Base-by-base conservation (phyloP, 306 rosid species). In the Leucaena leucocephala region DNA sequence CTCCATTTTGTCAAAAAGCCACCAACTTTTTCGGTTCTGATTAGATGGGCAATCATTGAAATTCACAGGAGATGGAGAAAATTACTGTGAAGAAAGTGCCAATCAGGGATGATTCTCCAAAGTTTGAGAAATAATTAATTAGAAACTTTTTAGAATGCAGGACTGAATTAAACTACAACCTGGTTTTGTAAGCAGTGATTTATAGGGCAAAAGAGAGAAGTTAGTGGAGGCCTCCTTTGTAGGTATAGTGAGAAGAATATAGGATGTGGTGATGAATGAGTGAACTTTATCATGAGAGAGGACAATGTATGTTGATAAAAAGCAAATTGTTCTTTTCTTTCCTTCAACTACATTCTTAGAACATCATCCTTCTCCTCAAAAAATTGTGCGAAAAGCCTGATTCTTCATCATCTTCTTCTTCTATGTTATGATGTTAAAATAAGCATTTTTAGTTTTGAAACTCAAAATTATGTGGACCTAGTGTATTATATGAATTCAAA, bases 261-360 rank as follows among this genome's bases (percentile, higher is more conserved):
- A 69, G 71, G 65, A 64, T 21, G 54, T 27, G 27, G 33, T 19
- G 80, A 46, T 17, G 54, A 3, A 27, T 19, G 65, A 22, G 38
- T 3, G 21, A 57, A 57, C 12, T 50, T 50, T 16, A 27, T 36
- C 42, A 66, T 45, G 13, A 70, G 40, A 63, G 21, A 74, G 58
- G 1, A 27, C 43, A 59, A 13, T 73, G 57, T 72, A 42, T 21
- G 14, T 33, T 11, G 3, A n/a, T 0, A 11, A 58, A 78, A 67
- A 81, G 89, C 80, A 88, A 35, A 78, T 83, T 67, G 87, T 88
- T 85, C 91, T 80, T 81, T 89, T 85, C 92, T 86, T 88, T 85
- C 74, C 86, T 84, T 76, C 65, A 19, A 61, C 71, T 59, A 64
- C 81, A 75, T 68, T 49, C 82, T 59, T 42, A 59, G 72, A 78